phyloP scores from a whole-genome alignment of 2,329 filamentous ascomycete genomes.

The Neocatenulostroma microsporum region DNA sequence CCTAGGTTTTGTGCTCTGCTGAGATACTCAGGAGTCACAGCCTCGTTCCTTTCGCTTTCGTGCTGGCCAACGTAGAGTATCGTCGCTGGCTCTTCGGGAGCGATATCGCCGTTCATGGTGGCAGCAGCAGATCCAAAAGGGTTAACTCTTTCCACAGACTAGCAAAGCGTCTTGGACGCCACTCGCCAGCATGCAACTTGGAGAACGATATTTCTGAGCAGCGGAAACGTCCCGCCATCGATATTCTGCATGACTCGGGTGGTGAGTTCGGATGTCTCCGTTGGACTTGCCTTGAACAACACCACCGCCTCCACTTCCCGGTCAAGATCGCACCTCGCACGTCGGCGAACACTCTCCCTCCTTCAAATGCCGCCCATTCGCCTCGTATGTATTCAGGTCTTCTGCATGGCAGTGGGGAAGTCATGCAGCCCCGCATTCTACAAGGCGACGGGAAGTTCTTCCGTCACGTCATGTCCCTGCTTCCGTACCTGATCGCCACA shows the following conservation, averaged over 20 bases:
- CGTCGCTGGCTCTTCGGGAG: constrained; percentile 32
- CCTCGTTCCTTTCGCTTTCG: constrained; percentile 49
- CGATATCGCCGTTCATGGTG: neutral
- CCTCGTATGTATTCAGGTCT: no score
- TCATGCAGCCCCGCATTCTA: constrained; percentile 6
- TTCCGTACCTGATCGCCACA: constrained; percentile 14
- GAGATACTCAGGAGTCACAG: constrained; percentile 50
- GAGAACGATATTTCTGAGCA: no score
- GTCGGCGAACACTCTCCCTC: no score
- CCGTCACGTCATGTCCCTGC: constrained; percentile 10
- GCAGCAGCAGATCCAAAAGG: no score
- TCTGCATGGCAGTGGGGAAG: constrained; percentile 10
- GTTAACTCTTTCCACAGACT: no score
- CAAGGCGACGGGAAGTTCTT: constrained; percentile 6
- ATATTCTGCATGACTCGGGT: no score
- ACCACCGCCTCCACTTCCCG: constrained; percentile 3
- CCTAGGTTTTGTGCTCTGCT: constrained; percentile 54
- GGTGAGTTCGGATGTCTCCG: no score
- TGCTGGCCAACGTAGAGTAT: constrained; percentile 68
- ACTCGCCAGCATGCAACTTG: no score
- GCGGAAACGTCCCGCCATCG: no score
- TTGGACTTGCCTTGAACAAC: neutral
- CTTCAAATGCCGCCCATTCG: no score
- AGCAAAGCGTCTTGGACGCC: neutral
- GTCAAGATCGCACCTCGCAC: neutral